These are phyloP conservation scores for Trichophyton benhamiae DNA, from an alignment of 2,329 filamentous ascomycete genomes.

Conservation along the genomic window DNA sequence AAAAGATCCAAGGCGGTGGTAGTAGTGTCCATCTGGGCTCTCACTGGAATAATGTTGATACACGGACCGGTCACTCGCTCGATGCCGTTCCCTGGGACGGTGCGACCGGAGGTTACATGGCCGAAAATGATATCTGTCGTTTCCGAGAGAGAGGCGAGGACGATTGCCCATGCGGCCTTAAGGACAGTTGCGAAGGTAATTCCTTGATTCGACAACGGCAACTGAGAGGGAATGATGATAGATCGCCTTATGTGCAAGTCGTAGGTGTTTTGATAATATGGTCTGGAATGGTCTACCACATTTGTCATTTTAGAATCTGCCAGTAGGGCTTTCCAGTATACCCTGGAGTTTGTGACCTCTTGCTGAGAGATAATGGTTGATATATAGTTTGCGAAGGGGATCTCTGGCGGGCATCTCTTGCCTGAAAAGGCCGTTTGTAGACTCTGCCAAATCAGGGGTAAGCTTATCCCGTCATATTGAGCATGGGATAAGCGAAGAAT, in stretches of 20 bases:
- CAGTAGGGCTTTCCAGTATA: background rate
- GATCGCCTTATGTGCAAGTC: background rate
- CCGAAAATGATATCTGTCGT: constrained; percentile 46
- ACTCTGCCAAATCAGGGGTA: constrained; percentile 29
- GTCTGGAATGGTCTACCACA: background rate
- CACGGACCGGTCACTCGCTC: constrained; percentile 37
- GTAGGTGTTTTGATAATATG: background rate
- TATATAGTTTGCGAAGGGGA: background rate
- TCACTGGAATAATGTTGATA: background rate
- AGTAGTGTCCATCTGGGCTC: background rate
- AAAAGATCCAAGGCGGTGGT: constrained; percentile 47
- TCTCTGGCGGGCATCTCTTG: background rate
- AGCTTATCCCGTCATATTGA: constrained; percentile 52
- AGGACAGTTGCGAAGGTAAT: constrained; percentile 47
- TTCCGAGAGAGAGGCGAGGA: constrained; percentile 38
- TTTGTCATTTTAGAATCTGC: background rate
- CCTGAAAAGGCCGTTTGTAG: background rate
- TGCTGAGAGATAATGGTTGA: background rate
- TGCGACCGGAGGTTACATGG: constrained; percentile 48
- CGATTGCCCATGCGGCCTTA: constrained; percentile 48
- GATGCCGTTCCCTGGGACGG: constrained; percentile 37
- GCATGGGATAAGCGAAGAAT: constrained; percentile 49
- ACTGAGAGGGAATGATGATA: background rate
- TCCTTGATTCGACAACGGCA: constrained; percentile 24
- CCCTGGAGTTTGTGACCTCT: background rate